Base-by-base conservation (phyloP, 495 filamentous ascomycete genomes). In the Physcia stellaris region DNA sequence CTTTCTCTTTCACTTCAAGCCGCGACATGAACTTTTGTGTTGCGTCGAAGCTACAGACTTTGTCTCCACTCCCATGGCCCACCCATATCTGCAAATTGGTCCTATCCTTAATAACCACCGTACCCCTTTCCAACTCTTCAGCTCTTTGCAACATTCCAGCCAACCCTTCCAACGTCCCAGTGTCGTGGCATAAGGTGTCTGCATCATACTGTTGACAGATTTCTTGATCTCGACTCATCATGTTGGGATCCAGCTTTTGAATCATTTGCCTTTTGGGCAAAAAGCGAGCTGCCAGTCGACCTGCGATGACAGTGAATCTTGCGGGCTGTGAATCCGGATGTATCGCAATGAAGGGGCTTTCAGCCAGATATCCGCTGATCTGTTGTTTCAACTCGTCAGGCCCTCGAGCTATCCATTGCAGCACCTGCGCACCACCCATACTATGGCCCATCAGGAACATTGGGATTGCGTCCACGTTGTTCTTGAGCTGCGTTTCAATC, bases 401-500 rank as follows among this genome's bases (percentile, higher is more conserved):
- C 12, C 63, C 50, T 21, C 44, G 38, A 43, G 62, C 48, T 15
- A 61, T 57, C 41, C 70, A 78, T 32, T 57, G 57, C 9, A 87
- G 59, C 11, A 75, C 71, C 47, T 86, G 62, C 12, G 70, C 81
- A 32, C 87, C 86, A 53, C 86, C 86, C 77, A 79, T 85, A 26
- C 77, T 83, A 59, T 93, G 86, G 35, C 86, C 86, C 55, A 84
- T 71, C n/a, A 94, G 67, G 59, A 94, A 94, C 15, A 88, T 54
- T 4, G 69, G 48, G 4, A 51, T 47, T 10, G 52, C 34, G 37
- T 41, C 45, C 32, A 46, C 30, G 12, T 39, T 47, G 29, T 29
- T 31, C 9, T 55, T 56, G 9, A 68, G 52, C 37, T 65, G 56
- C 18, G 58, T 46, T 15, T 62, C 48, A 36, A 86, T 62, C 54